Percentiles rank a stretch among this genome's conserved stretches.
Conservation (phyloP, 73 alveolate species). For the Paramecium tetraurelia region DNA sequence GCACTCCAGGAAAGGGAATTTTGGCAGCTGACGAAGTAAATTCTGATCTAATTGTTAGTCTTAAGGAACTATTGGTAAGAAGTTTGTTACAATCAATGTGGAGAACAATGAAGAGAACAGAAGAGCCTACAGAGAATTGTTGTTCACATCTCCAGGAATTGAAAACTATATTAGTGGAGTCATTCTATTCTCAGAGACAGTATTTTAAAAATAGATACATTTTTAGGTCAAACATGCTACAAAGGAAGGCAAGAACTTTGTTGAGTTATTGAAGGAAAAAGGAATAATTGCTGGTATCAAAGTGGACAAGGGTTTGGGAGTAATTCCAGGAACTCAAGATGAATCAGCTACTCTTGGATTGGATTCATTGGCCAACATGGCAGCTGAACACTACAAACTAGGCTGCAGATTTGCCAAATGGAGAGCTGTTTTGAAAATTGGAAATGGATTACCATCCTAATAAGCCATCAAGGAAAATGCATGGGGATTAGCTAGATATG, state of each 20-base stretch:
- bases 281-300: conserved; percentile 98
- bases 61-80: conserved; percentile 92
- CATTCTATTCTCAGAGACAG: conserved; percentile 97
- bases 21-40: conserved; percentile 92
- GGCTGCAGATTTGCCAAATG: conserved; percentile 98
- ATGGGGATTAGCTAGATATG: conserved; percentile 97
- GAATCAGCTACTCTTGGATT: conserved; percentile 90
- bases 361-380: conserved; percentile 71
- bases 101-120: conserved; percentile 94
- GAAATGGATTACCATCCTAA: conserved; percentile 81
- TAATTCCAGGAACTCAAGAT: conserved; percentile 83
- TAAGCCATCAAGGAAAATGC: conserved; percentile 91
- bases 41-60: conserved; percentile 53
- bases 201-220: neutral
- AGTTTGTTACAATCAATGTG: conserved; percentile 82
- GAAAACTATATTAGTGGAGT: conserved; percentile 97
- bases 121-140: conserved; percentile 91
- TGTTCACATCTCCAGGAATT: conserved; percentile 91
- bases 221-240: conserved; percentile 72
- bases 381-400: conserved; percentile 77
- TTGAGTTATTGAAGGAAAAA: conserved; percentile 80
- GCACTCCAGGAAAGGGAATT: conserved; percentile 93
- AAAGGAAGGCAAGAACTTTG: conserved; percentile 87
- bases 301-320: conserved; percentile 92
- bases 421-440: conserved; percentile 96